These are phyloP conservation scores for Clausena lansium DNA, from an alignment of 345 rosid genomes.

Conservation along the genomic window DNA sequence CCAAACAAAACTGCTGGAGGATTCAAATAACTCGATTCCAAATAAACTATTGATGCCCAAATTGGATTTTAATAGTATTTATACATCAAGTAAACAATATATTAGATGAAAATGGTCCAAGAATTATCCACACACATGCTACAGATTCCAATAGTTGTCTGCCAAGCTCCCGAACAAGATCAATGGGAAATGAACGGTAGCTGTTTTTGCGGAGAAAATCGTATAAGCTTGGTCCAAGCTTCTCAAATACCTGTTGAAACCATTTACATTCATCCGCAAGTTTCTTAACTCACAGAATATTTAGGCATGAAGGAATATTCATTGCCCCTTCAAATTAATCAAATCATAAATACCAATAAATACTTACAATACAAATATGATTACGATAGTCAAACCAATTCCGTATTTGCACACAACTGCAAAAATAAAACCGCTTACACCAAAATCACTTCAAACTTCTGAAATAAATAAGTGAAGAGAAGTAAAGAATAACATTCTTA, in stretches of 20 bases:
- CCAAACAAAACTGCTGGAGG: constrained; percentile 1
- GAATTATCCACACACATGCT: constrained; percentile 94
- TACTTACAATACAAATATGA: constrained; percentile 99
- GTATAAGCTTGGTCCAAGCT: constrained; percentile 99
- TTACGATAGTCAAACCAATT: constrained; percentile 99
- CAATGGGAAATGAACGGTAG: constrained; percentile 98
- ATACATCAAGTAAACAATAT: constrained; percentile 33
- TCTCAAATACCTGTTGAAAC: constrained; percentile 99
- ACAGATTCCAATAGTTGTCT: constrained; percentile 99
- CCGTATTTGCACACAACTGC: constrained; percentile 99
- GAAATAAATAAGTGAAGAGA: constrained; percentile 13
- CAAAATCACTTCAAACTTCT: constrained; percentile 35
- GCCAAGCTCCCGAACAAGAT: constrained; percentile 99
- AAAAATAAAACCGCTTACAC: constrained; percentile 72
- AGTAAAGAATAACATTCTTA: constrained; percentile 35
- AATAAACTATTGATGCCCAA: constrained; percentile 14
- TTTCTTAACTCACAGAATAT: constrained; percentile 67
- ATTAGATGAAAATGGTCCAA: constrained; percentile 48
- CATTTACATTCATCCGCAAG: constrained; percentile 80
- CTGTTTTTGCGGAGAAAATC: constrained; percentile 99
- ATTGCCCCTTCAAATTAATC: constrained; percentile 47
- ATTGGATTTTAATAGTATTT: constrained; percentile 2
- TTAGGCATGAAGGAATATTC: constrained; percentile 30
- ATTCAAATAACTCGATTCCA: constrained; percentile 1
- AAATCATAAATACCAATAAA: constrained; percentile 52